Evolutionary conservation across 768 basidiomycete species (phyloP).

Genomic region (Candolleomyces aberdarensis): DNA sequence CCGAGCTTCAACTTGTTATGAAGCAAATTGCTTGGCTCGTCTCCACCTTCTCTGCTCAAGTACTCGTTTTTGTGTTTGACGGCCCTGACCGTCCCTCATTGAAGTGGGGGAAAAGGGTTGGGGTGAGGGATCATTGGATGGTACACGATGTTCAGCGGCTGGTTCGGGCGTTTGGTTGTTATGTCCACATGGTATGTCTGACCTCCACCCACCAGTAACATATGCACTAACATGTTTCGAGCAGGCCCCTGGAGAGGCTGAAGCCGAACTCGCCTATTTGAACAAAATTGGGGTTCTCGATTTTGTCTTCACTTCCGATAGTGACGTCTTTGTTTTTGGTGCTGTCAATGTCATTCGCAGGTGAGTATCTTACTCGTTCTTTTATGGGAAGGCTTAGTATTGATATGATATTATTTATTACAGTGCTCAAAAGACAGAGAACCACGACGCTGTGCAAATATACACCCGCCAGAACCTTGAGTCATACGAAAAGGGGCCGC

Average conservation of each 20-base stretch:
- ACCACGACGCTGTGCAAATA: not conserved
- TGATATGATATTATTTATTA: not conserved
- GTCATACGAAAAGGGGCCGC: too few relatives aligned
- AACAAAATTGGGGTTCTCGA: not conserved
- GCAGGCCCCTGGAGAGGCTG: conserved; percentile 5
- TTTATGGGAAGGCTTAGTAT: not conserved
- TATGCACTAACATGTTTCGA: not conserved
- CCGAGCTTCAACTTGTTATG: not conserved
- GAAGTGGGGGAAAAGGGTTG: not conserved
- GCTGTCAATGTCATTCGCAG: not conserved
- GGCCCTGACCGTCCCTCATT: not conserved
- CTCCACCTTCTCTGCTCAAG: too few relatives aligned
- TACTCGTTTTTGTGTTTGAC: not conserved
- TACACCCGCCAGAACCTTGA: not conserved
- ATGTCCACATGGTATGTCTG: not conserved
- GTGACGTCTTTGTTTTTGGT: conserved; percentile 2
- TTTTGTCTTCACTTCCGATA: not conserved
- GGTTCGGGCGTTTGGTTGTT: not conserved
- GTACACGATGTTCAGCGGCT: not conserved
- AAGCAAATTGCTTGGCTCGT: not conserved
- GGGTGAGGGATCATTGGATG: not conserved
- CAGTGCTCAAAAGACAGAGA: not conserved
- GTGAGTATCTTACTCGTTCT: not conserved
- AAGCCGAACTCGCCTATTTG: not conserved
- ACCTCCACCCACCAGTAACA: not conserved